These are phyloP conservation scores for Colletotrichum sojae DNA, from an alignment of 2,329 filamentous ascomycete species.

Conservation along the genomic window DNA sequence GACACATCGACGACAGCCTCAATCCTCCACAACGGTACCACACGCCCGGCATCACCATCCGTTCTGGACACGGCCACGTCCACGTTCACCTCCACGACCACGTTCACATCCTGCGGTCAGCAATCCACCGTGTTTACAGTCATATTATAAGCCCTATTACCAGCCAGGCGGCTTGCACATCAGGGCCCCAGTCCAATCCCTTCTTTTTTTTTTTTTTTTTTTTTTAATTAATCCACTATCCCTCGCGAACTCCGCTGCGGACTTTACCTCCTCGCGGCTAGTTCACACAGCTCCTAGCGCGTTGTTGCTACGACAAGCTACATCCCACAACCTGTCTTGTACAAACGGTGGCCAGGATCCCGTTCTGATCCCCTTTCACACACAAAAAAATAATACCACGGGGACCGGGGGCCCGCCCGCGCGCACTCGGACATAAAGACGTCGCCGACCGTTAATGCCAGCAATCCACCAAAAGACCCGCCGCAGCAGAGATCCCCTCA, in stretches of 20 bases:
- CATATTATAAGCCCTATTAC: slow-evolving; percentile 33
- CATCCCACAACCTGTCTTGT: slow-evolving; percentile 25
- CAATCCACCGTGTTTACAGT: slow-evolving; percentile 32
- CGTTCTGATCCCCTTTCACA: slow-evolving; percentile 16
- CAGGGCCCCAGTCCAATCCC: slow-evolving; percentile 23
- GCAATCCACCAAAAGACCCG: slow-evolving; percentile 14
- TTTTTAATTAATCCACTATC: slow-evolving; percentile 14
- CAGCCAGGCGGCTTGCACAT: slow-evolving; percentile 25
- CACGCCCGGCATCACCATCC: slow-evolving; percentile 5
- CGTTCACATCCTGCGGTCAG: slow-evolving; percentile 37
- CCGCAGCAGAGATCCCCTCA: no score
- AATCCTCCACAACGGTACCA: not conserved
- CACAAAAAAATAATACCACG: not conserved
- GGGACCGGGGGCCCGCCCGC: slow-evolving; percentile 35
- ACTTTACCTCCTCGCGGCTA: slow-evolving; percentile 32
- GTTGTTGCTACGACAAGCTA: slow-evolving; percentile 24
- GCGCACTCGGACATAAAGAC: slow-evolving; percentile 58
- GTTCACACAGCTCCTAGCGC: slow-evolving; percentile 34
- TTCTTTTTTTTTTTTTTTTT: no score
- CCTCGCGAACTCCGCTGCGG: slow-evolving; percentile 38
- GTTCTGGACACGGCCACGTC: slow-evolving; percentile 29
- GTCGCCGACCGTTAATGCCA: slow-evolving; percentile 50
- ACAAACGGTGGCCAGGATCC: slow-evolving; percentile 36
- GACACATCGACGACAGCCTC: slow-evolving; percentile 7
- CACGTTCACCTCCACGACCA: not conserved